phyloP scores from a whole-genome alignment of 305 asterid species.

The Fraxinus latifolia region DNA sequence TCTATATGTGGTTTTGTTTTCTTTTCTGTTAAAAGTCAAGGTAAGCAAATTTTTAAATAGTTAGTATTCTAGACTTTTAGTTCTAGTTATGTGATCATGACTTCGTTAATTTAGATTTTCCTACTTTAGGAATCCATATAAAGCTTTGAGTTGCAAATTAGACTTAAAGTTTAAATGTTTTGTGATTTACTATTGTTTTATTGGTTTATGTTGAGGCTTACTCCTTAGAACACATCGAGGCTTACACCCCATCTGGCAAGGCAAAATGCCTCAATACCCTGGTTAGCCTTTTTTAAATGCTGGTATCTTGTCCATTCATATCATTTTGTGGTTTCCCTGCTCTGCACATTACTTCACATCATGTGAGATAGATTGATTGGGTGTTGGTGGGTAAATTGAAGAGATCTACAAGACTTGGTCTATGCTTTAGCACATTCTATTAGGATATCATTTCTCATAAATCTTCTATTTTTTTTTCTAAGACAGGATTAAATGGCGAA shows the following conservation, averaged over 20 bases:
- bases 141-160: background rate
- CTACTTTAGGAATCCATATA: background rate
- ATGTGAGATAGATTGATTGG: background rate
- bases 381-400: background rate
- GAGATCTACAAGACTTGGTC: background rate
- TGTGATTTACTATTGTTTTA: background rate
- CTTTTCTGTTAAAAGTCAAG: background rate
- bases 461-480: background rate
- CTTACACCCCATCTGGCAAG: background rate
- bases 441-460: background rate
- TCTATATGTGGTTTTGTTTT: background rate
- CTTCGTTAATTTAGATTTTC: background rate
- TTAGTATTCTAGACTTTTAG: background rate
- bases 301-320: background rate
- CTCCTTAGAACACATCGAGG: background rate
- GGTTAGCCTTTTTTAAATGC: background rate
- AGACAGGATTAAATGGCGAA: background rate
- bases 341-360: background rate
- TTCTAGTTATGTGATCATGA: background rate
- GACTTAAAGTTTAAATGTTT: background rate
- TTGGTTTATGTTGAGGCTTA: background rate
- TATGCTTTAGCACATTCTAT: background rate
- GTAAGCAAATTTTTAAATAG: background rate
- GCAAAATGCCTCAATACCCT: background rate
- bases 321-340: slow-evolving; percentile 1